phyloP scores from a whole-genome alignment of 2,329 filamentous ascomycete species.

The Berkeleyomyces basicola region DNA sequence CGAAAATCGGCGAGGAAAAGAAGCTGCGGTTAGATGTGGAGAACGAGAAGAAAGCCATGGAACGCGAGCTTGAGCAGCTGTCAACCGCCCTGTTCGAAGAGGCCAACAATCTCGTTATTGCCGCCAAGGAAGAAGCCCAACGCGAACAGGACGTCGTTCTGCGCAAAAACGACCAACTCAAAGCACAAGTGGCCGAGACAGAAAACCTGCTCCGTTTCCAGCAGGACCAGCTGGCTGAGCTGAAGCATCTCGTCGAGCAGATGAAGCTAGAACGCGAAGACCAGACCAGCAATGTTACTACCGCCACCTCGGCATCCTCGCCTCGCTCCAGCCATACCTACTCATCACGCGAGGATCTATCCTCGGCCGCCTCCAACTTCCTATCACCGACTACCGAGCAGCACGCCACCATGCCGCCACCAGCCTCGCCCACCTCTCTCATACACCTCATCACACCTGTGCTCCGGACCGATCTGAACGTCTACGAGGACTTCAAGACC shows the following conservation, averaged over 20 bases:
- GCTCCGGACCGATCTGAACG: constrained; percentile 61
- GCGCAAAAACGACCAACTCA: constrained; percentile 76
- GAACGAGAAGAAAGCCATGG: constrained; percentile 73
- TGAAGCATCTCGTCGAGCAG: constrained; percentile 84
- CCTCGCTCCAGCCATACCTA: constrained; percentile 61
- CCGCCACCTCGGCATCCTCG: constrained; percentile 41
- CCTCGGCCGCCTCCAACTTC: constrained; percentile 17
- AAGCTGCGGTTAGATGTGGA: constrained; percentile 47
- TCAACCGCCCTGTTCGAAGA: constrained; percentile 94
- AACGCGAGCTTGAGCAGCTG: constrained; percentile 77
- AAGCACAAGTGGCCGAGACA: constrained; percentile 69
- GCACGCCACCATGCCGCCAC: constrained; percentile 20
- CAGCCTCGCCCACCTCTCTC: constrained; percentile 52
- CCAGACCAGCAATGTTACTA: constrained; percentile 49
- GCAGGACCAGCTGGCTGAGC: constrained; percentile 78
- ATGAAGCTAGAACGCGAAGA: constrained; percentile 63
- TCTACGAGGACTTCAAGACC: constrained; percentile 72
- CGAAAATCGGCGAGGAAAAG: constrained; percentile 47
- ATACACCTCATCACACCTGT: constrained; percentile 70
- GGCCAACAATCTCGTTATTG: constrained; percentile 87
- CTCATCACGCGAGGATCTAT: constrained; percentile 28
- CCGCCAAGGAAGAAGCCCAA: constrained; percentile 75
- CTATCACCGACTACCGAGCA: constrained; percentile 12
- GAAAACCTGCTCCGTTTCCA: constrained; percentile 75
- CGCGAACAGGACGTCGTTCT: constrained; percentile 66